Evolutionary conservation across 2,329 filamentous ascomycete species (phyloP).

Genomic region (Rhinocladiella similis): DNA sequence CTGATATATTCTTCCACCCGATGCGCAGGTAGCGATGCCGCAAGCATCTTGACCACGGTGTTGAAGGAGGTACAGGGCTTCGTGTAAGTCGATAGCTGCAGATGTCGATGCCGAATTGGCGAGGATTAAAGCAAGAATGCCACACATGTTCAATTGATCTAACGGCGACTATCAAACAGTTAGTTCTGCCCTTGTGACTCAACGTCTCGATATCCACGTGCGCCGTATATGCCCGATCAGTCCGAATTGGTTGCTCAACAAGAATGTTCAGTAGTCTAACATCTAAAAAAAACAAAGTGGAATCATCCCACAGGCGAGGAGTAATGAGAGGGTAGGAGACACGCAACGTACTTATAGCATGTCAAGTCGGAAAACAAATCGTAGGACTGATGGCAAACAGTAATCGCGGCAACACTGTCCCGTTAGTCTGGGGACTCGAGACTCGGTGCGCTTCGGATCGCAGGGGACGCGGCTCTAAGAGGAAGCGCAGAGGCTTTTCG

Average conservation of each 20-base stretch:
- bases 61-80: conserved; percentile 70
- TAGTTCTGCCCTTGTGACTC: conserved; percentile 3
- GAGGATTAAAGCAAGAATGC: conserved; percentile 62
- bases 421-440: background rate
- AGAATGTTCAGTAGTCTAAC: conserved; percentile 50
- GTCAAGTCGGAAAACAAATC: background rate
- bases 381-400: background rate
- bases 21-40: conserved; percentile 74
- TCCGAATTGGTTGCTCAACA: conserved; percentile 20
- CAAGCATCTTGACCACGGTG: conserved; percentile 85
- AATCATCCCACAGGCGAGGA: conserved; percentile 39
- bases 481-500: background rate
- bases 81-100: conserved; percentile 67
- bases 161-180: background rate
- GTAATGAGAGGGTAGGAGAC: too few species aligned
- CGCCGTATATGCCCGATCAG: conserved; percentile 16
- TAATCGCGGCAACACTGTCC: background rate
- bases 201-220: background rate
- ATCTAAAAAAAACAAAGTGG: conserved; percentile 45
- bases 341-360: conserved; percentile 12
- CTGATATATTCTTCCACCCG: conserved; percentile 78
- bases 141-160: conserved; percentile 55
- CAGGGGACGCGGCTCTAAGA: background rate
- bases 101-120: conserved; percentile 52
- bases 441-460: background rate